Evolutionary conservation across 495 filamentous ascomycete species (phyloP).

Genomic region (Neurospora hispaniola): DNA sequence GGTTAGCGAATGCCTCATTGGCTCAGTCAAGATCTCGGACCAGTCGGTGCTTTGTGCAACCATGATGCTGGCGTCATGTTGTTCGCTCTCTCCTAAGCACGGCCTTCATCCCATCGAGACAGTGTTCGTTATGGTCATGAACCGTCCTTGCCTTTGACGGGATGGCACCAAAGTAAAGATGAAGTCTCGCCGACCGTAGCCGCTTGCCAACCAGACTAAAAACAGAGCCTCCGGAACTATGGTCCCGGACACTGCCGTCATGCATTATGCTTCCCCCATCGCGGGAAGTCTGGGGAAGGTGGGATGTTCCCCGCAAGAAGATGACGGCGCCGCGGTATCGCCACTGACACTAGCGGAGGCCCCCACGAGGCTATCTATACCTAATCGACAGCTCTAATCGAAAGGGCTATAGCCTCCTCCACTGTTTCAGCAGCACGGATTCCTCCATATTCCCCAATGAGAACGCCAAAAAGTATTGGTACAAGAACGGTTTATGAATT

Average conservation of each 20-base stretch:
- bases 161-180: not conserved
- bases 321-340: not conserved
- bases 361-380: not conserved
- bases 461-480: not conserved
- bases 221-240: not conserved
- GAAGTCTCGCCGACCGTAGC: not conserved
- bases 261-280: not conserved
- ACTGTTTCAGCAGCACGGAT: not conserved
- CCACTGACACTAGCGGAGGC: not conserved
- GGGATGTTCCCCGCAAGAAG: not conserved
- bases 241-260: not conserved
- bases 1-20: not conserved
- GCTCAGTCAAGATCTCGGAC: not conserved
- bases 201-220: not conserved
- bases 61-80: not conserved
- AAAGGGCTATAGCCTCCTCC: not conserved
- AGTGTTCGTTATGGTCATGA: not conserved
- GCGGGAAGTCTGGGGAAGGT: not conserved
- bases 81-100: not conserved
- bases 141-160: not conserved
- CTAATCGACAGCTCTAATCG: not conserved
- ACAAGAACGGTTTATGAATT: not conserved
- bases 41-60: not conserved
- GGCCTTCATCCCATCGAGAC: not conserved
- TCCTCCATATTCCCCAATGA: not conserved